phyloP scores from a whole-genome alignment of 2,329 filamentous ascomycete species.

The Verticillium albo-atrum region DNA sequence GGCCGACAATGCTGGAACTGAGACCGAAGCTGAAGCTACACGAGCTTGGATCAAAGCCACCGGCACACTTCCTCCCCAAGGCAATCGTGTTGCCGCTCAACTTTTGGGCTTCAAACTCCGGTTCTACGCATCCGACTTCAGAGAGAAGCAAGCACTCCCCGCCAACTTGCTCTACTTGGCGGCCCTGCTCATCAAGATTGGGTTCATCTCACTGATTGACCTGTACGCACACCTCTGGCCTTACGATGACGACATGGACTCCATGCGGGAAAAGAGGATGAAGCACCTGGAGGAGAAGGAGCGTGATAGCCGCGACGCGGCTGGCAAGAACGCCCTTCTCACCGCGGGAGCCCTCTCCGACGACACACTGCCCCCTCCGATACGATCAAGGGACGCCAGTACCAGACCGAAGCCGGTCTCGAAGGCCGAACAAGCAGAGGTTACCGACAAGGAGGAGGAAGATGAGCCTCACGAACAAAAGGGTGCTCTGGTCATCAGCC shows the following conservation, averaged over 20 bases:
- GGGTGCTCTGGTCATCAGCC: conserved; percentile 73
- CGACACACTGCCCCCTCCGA: conserved; percentile 55
- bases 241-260: conserved; percentile 75
- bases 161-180: conserved; percentile 91
- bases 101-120: conserved; percentile 94
- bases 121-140: conserved; percentile 81
- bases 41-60: conserved; percentile 76
- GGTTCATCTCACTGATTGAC: conserved; percentile 89
- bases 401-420: conserved; percentile 49
- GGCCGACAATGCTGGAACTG: conserved; percentile 31
- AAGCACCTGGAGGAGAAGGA: conserved; percentile 79
- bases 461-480: conserved; percentile 77
- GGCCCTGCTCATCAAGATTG: conserved; percentile 91
- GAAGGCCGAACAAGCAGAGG: conserved; percentile 32
- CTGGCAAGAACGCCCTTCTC: conserved; percentile 75
- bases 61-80: conserved; percentile 74
- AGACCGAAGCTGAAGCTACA: conserved; percentile 47
- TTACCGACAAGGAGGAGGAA: conserved; percentile 38
- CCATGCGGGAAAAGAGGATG: conserved; percentile 62
- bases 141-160: conserved; percentile 74
- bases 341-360: conserved; percentile 84
- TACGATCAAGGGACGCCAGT: conserved; percentile 45
- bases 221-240: conserved; percentile 91
- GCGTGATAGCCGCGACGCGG: conserved; percentile 63
- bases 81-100: conserved; percentile 89